Base-by-base conservation (phyloP, 768 basidiomycete species). In the Tubosaeta brunneosetosa region DNA sequence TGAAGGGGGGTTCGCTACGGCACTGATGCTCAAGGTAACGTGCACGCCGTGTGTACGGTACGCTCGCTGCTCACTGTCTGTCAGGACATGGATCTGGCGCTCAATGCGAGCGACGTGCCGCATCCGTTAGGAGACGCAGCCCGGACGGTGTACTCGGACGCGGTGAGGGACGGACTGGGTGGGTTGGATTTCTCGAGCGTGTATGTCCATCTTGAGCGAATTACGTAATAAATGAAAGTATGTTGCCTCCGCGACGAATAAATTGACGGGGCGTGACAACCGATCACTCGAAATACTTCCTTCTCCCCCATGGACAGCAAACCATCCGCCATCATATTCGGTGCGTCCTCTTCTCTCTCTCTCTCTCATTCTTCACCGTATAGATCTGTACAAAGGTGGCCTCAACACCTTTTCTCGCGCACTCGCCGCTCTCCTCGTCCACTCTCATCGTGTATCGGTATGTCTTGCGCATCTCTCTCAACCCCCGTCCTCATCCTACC, bases 1-100 rank as follows among this genome's bases (percentile, higher is more conserved):
- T 52, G 85, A 89, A 57, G 91, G 90, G 14, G 92, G 93, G 3
- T 94, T 93, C 66, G 88, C 88, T 6, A 89, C 87, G 2, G 74
- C 75, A 6, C 73, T 93, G 44, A 93, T 93, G 91, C 69, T 91
- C 50, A 93, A 93, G 82, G 91, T 84, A 41, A 19, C 60, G 44
- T 34, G 44, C 9, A 26, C 8, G 13, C 11, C 37, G 48, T 42
- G 26, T n/a, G 52, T 22, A 31, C 52, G 26, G 4, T 17, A 13
- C 13, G 42, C 13, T 9, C 26, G 26, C 1, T 43, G 42, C 42
- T 43, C 7, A 43, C 42, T n/a, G 42, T n/a, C 37, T 0, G 42
- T 9, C 55, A 94, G 91, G 92, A 95, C 64, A 84, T 95, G 84
- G 81, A 86, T 42, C 79, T 94, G 29, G 93, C 91, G 2, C 80